Evolutionary conservation across 768 basidiomycete species (phyloP), one percentile per base, ranked within the genome.

Genomic region (Pilatotrama ljubarskyi): DNA sequence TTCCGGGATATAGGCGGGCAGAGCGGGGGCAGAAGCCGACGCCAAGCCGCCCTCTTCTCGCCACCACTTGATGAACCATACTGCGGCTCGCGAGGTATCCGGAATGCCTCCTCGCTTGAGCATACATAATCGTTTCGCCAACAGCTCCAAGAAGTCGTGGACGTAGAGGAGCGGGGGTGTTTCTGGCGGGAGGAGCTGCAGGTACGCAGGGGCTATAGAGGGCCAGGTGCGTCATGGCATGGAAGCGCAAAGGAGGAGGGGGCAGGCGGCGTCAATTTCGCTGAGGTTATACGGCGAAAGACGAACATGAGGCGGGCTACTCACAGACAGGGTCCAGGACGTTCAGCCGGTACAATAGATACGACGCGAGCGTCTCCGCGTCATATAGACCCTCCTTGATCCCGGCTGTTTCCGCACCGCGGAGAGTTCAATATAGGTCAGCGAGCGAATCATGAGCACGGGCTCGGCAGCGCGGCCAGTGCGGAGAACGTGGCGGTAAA

Each of bases 301-400:
- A 11, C 41, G 49, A 55, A 43, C 37, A 54, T 42, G 48, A 41
- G 47, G 52, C 51, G 24, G 47, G 11, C 24, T 17, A 79, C 87
- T 72, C 69, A 93, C 91, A 76, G 32, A 80, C 74, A 24, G 88
- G 87, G 73, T 92, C 83, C 57, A 93, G 78, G 41, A 89, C 74
- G 73, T 93, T 95, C 62, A 98, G 77, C 63, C 90, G 81, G 72
- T 91, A 95, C 25, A 96, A 73, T 26, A 98, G 78, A 78, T 97
- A 98, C 50, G 90, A 82, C 29, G 91, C 92, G 44, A 96, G 80
- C 2, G 87, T 79, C 72, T 96, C 91, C 62, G 84, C 79, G 72
- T 94, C 91, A 71, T 95, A 95, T 58, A 97, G 72, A 22, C 90
- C 87, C 78, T 95, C 93, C 74, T 97, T 97, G 77, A 98, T 95